Conservation (phyloP, 306 rosid species). For the Rubus parviflorus region DNA sequence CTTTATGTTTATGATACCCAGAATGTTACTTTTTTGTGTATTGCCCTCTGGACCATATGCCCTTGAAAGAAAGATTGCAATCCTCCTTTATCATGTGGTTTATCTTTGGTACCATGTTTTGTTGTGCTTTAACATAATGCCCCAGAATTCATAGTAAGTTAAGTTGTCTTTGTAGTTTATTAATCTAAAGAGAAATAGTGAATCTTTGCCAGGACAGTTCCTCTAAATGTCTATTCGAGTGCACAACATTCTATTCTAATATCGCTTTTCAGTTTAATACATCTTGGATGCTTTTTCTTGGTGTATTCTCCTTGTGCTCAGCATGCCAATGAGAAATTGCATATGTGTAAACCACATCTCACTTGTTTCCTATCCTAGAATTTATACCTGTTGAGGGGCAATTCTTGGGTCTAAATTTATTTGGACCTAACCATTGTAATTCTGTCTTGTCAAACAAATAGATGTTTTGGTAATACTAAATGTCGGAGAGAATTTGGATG, state of each 20-base stretch:
- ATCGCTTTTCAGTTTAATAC: background rate
- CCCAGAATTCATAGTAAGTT: background rate
- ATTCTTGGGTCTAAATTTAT: background rate
- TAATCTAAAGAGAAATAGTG: background rate
- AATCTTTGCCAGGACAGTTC: background rate
- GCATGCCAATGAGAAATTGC: background rate
- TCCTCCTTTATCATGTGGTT: background rate
- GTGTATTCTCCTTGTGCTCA: background rate
- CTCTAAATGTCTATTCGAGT: background rate
- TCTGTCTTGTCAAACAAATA: too few relatives aligned
- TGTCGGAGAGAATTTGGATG: background rate
- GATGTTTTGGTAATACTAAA: background rate
- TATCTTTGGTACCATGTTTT: background rate
- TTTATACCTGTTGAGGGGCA: background rate
- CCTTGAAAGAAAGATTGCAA: background rate
- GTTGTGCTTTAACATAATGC: background rate
- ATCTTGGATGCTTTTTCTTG: background rate
- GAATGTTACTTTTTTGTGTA: background rate
- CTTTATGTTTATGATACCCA: background rate
- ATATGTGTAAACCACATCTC: background rate
- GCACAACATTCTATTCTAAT: background rate
- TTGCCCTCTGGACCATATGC: background rate
- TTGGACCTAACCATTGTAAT: background rate
- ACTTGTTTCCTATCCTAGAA: background rate
- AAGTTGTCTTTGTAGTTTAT: background rate